Percentiles rank a stretch among this genome's conserved stretches.
phyloP scores from a whole-genome alignment of 495 filamentous ascomycete species.

The Poronia punctata region DNA sequence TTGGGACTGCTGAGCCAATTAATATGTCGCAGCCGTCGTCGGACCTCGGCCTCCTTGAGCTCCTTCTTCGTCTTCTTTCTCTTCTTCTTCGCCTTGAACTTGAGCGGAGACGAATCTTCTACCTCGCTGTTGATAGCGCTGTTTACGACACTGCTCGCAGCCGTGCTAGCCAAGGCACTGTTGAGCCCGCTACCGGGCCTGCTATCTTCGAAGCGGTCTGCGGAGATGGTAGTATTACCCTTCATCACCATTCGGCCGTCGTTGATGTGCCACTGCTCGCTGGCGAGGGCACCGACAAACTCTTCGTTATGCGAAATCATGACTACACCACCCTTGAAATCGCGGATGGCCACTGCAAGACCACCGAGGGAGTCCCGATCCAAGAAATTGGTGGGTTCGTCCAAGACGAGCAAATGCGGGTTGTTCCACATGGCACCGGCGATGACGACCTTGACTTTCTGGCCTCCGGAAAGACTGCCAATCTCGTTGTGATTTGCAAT shows the following conservation, averaged over 20 bases:
- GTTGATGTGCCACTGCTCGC: slow-evolving; percentile 89
- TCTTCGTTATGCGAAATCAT: slow-evolving; percentile 99
- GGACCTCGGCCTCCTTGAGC: slow-evolving; percentile 83
- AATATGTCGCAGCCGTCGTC: slow-evolving; percentile 84
- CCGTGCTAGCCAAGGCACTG: slow-evolving; percentile 40
- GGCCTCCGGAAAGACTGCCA: slow-evolving; percentile 92
- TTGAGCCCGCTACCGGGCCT: slow-evolving; percentile 53
- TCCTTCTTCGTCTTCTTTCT: slow-evolving; percentile 98
- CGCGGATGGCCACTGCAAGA: slow-evolving; percentile 89
- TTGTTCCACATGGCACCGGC: slow-evolving; percentile 99
- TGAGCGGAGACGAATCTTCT: slow-evolving; percentile 71
- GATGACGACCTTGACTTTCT: slow-evolving; percentile 98
- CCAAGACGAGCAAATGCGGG: slow-evolving; percentile 91
- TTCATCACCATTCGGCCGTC: slow-evolving; percentile 82
- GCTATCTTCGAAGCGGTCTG: slow-evolving; percentile 83
- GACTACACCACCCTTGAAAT: slow-evolving; percentile 95
- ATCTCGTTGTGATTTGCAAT: slow-evolving; percentile 99
- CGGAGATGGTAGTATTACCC: slow-evolving; percentile 60
- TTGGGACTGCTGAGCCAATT: slow-evolving; percentile 82
- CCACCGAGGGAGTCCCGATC: slow-evolving; percentile 95
- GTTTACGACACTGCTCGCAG: slow-evolving; percentile 53
- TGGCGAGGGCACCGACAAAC: slow-evolving; percentile 89
- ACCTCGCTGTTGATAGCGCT: slow-evolving; percentile 59
- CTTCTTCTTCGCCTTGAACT: slow-evolving; percentile 88
- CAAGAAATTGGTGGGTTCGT: slow-evolving; percentile 99